Evolutionary conservation across 768 basidiomycete species (phyloP), one percentile per base, ranked within the genome.

Genomic region (Phaeotremella skinneri): DNA sequence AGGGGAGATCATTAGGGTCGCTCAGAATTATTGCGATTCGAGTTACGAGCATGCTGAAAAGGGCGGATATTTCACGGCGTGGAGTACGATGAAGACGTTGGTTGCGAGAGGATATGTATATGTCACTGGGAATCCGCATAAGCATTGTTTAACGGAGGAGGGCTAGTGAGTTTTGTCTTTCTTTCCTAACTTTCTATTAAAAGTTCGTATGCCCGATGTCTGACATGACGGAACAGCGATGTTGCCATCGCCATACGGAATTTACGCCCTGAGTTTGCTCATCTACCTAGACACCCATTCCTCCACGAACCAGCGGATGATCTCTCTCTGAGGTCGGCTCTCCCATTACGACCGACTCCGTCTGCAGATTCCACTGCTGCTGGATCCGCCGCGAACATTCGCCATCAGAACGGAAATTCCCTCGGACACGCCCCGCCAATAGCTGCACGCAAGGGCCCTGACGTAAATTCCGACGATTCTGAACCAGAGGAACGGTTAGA

Each of bases 21-120:
- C 68, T 2, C 64, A 72, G 45, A 60, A 59, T 4, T 68, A 67
- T 50, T 70, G 62, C 31, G 71, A 73, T 37, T 34, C 58, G 6
- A 66, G 63, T 34, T 73, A 72, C 48, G 63, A 64, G 21, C 63
- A 67, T 20, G 45, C 58, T 20, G 70, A 73, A 32, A 73, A 66
- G 49, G 73, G 73, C 2, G 63, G 54, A 1, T 69, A 66, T 54
- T 64, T 64, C 34, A 74, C 69, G 5, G 73, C 73, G 5, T 74
- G 75, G 73, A 68, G 54, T 29, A 50, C 59, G 4, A 72, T 70
- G 67, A 73, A 72, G 59, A 64, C 70, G 6, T 54, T 76, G 49
- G 52, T 69, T 4, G 59, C 57, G 26, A 74, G 67, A 52, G 68
- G 73, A 2, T 71, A 67, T 64, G 68, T 72, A 4, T 74, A 74